Evolutionary conservation across 2,329 filamentous ascomycete species (phyloP).

Genomic region (Pestalotiopsis sp.): DNA sequence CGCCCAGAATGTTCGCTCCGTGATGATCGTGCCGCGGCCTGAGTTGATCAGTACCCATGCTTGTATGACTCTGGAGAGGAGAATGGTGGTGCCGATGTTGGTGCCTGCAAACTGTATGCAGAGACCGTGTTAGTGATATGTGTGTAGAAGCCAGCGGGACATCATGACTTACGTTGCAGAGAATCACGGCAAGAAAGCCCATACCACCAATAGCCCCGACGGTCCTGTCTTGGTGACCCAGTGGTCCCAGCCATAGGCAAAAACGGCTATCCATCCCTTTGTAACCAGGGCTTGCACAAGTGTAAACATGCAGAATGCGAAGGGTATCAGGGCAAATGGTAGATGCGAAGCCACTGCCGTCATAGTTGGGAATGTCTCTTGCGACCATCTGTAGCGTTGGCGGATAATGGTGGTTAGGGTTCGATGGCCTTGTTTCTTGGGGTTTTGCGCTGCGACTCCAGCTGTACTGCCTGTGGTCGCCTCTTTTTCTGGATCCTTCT

Average conservation of each 20-base stretch:
- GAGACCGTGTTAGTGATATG: not conserved
- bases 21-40: slow-evolving; percentile 50
- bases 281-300: slow-evolving; percentile 73
- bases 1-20: slow-evolving; percentile 70
- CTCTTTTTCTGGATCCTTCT: slow-evolving; percentile 12
- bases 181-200: slow-evolving; percentile 70
- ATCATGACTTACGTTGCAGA: slow-evolving; percentile 68
- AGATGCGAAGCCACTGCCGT: slow-evolving; percentile 67
- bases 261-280: slow-evolving; percentile 75
- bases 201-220: slow-evolving; percentile 72
- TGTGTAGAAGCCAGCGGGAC: not conserved
- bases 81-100: slow-evolving; percentile 76
- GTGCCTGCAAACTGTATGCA: slow-evolving; percentile 71
- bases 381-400: slow-evolving; percentile 57
- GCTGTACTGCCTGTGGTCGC: slow-evolving; percentile 1
- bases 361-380: slow-evolving; percentile 72
- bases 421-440: slow-evolving; percentile 24
- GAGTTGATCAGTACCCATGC: slow-evolving; percentile 65
- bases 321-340: slow-evolving; percentile 69
- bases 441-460: slow-evolving; percentile 10
- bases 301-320: slow-evolving; percentile 75
- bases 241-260: slow-evolving; percentile 73
- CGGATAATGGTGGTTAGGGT: slow-evolving; percentile 56
- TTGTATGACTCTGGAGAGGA: slow-evolving; percentile 71
- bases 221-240: slow-evolving; percentile 71